Conservation (phyloP, 306 rosid genomes). For the Medicago truncatula region MtrunA17r5.0-ANR NC_053045.1:15200501-15201000, state of each 20-base stretch:
- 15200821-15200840: slow-evolving; percentile 8
- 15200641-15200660: not conserved
- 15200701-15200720: too few species aligned
- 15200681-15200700: too few species aligned
- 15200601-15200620: not conserved
- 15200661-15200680: too few species aligned
- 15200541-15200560: not conserved
- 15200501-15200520: not conserved
- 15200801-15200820: not conserved
- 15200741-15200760: too few species aligned
- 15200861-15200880: slow-evolving; percentile 18
- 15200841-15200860: slow-evolving; percentile 28
- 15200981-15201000: slow-evolving; percentile 12
- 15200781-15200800: not conserved
- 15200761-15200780: not conserved
- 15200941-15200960: slow-evolving; percentile 86
- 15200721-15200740: too few species aligned
- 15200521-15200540: not conserved
- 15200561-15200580: not conserved
- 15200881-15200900: not conserved
- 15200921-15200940: slow-evolving; percentile 68
- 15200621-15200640: not conserved
- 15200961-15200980: slow-evolving; percentile 97
- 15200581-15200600: not conserved
- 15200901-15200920: slow-evolving; percentile 59